Evolutionary conservation across 139 green algal genomes (phyloP).

Genomic region (Chlamydomonas applanata): DNA sequence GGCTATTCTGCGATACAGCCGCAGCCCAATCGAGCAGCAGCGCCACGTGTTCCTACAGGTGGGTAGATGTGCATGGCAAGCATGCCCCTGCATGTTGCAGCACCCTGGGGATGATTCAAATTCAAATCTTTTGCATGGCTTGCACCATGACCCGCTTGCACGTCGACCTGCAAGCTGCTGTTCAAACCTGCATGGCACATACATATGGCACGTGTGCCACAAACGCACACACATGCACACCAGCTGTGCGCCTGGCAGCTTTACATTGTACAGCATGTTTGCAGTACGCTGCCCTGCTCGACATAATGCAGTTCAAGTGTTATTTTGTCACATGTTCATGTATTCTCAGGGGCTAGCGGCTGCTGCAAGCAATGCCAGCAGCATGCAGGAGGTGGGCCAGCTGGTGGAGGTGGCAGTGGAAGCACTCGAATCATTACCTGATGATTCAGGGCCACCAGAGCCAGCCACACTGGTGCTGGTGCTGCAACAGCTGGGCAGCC

Average conservation of each 20-base stretch:
- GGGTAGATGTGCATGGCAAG: neutral
- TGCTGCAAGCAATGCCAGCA: slow-evolving; percentile 9
- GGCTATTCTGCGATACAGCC: slow-evolving; percentile 20
- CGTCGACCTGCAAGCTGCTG: too few relatives aligned
- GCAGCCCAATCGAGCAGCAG: slow-evolving; percentile 9
- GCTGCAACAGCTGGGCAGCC: neutral
- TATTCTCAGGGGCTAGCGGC: slow-evolving; percentile 8
- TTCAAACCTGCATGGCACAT: too few relatives aligned
- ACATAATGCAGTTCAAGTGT: neutral
- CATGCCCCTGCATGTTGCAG: too few relatives aligned
- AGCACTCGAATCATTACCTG: neutral
- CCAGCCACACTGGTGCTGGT: neutral
- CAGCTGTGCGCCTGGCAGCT: neutral
- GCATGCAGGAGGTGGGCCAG: neutral
- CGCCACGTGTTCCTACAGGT: slow-evolving; percentile 22
- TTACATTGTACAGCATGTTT: too few relatives aligned
- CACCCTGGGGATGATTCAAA: too few relatives aligned
- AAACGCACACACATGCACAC: neutral
- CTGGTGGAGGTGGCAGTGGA: neutral
- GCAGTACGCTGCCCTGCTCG: neutral
- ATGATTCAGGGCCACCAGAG: neutral
- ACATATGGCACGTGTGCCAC: too few relatives aligned
- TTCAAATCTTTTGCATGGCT: too few relatives aligned
- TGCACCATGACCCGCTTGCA: too few relatives aligned
- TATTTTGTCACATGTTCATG: too few relatives aligned